Evolutionary conservation across 1,284 basidiomycete genomes (phyloP), one percentile per base, ranked within the genome.

Genomic region (Tilletia caries): DNA sequence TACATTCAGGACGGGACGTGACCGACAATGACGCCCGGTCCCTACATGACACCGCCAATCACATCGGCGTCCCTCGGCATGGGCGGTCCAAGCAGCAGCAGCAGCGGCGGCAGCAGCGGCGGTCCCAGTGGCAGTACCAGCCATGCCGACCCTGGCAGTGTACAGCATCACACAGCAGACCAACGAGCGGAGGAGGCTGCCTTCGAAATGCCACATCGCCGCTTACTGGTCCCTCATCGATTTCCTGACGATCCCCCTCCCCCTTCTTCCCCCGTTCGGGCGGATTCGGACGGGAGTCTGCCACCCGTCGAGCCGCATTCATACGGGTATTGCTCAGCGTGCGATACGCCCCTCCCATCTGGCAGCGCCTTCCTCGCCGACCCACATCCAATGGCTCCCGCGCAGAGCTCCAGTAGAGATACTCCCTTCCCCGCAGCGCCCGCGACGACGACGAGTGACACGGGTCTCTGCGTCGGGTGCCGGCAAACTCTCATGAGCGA

Each of bases 261-360:
- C n/a, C n/a, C n/a, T n/a, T n/a, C n/a, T n/a, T n/a, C n/a, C n/a
- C n/a, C n/a, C n/a, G n/a, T n/a, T n/a, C n/a, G n/a, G n/a, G n/a
- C n/a, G n/a, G 37, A 1, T 50, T 18, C 20, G 48, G 48, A 50
- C 48, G 37, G 8, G 15, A 41, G 1, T 15, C 37, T 41, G 37
- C 37, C 37, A 10, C 37, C 37, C 15, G 10, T 41, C 15, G 48
- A n/a, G 20, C 48, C 48, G 48, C 48, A 8, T 5, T 58, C 54
- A 10, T 29, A 12, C 54, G 29, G 27, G 54, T 58, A 33, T 27
- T 58, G 54, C 54, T 15, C 54, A 15, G 29, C 54, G 8, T 58
- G 54, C 54, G 29, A 58, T 25, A 58, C 29, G 54, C 54, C 54
- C 27, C 8, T 58, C 5, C 54, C 54, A 58, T 15, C 54, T 50